Conservation (phyloP, 306 rosid genomes). For the Abrus precatorius region DNA sequence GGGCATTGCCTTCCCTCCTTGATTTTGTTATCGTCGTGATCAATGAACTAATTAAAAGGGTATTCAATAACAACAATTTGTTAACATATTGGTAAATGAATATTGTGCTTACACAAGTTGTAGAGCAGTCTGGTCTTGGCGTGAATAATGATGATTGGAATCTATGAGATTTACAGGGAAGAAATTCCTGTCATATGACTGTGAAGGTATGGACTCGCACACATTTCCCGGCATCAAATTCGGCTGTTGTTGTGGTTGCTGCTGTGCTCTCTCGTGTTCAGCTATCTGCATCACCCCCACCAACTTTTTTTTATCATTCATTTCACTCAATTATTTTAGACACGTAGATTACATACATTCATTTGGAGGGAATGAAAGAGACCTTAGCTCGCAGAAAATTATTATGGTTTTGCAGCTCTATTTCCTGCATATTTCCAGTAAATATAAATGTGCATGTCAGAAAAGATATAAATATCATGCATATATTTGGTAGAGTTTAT, state of each 20-base stretch:
- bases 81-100: background rate
- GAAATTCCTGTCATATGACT: conserved; percentile 64
- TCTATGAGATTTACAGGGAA: conserved; percentile 64
- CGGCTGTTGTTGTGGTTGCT: conserved; percentile 47
- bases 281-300: conserved; percentile 61
- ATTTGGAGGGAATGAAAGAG: conserved; percentile 20
- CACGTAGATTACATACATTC: background rate
- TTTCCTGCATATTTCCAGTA: conserved; percentile 61
- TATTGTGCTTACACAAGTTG: conserved; percentile 71
- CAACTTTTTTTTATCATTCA: conserved; percentile 19
- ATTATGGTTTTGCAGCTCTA: conserved; percentile 81
- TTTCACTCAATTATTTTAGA: background rate
- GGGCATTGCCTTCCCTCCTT: too few species aligned
- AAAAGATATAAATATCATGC: background rate
- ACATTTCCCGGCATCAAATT: conserved; percentile 56
- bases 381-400: conserved; percentile 85
- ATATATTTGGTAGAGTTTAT: background rate
- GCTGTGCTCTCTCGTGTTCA: conserved; percentile 70
- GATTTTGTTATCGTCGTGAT: background rate
- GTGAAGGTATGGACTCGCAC: conserved; percentile 58
- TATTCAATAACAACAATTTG: background rate
- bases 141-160: conserved; percentile 63
- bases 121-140: conserved; percentile 71
- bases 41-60: background rate
- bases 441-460: background rate